These are phyloP conservation scores for Corylus americana DNA, from an alignment of 306 rosid genomes.

Conservation along the genomic window DNA sequence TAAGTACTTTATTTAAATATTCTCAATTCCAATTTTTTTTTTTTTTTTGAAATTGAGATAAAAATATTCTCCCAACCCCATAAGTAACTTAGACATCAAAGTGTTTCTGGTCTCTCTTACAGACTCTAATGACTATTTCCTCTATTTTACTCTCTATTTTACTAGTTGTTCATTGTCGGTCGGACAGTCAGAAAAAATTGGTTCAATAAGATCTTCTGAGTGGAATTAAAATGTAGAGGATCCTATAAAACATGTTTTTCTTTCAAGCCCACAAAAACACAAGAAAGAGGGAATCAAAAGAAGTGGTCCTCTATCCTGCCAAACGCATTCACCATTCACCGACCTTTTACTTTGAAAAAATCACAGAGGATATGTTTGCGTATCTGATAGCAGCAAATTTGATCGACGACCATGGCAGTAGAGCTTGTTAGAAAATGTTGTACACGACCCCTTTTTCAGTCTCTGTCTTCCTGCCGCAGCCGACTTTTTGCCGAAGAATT, in stretches of 20 bases:
- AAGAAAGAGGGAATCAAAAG: not conserved
- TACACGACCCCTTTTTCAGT: not conserved
- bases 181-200: too few species aligned
- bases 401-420: not conserved
- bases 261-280: not conserved
- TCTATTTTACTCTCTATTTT: too few species aligned
- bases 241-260: not conserved
- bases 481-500: slow-evolving; percentile 24
- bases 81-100: too few species aligned
- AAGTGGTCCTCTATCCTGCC: not conserved
- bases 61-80: too few species aligned
- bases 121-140: too few species aligned
- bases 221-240: too few species aligned
- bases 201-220: too few species aligned
- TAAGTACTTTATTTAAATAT: too few species aligned
- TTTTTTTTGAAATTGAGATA: too few species aligned
- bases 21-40: too few species aligned
- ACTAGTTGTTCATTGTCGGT: too few species aligned
- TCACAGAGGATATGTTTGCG: not conserved
- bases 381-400: not conserved
- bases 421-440: not conserved
- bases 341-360: not conserved
- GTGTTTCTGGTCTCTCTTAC: too few species aligned
- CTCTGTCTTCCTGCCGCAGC: not conserved
- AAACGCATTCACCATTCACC: not conserved